phyloP scores from a whole-genome alignment of 2,329 filamentous ascomycete genomes.

The Penicillium glabrum region DNA sequence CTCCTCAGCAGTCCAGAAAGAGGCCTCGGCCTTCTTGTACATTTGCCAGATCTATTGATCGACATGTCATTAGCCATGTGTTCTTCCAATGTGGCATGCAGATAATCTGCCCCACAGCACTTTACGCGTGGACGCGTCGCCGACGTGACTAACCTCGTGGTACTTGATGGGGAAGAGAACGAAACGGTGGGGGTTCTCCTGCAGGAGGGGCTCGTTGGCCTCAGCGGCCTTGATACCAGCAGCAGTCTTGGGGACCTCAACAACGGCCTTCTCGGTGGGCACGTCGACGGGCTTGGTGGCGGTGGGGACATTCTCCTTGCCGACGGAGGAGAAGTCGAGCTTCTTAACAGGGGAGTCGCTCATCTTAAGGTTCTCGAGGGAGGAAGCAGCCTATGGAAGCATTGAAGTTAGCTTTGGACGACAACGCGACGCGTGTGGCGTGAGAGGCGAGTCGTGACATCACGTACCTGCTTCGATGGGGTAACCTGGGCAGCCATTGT shows the following conservation, averaged over 20 bases:
- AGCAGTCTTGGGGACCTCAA: conserved; percentile 45
- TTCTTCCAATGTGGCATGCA: conserved; percentile 3
- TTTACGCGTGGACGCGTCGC: conserved; percentile 66
- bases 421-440: conserved; percentile 32
- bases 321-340: conserved; percentile 69
- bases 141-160: conserved; percentile 79
- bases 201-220: conserved; percentile 82
- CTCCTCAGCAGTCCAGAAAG: conserved; percentile 99
- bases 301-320: conserved; percentile 77
- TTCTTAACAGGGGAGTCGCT: conserved; percentile 85
- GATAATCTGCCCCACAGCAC: conserved; percentile 40
- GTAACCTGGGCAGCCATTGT: conserved; percentile 75
- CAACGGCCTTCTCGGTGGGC: conserved; percentile 56
- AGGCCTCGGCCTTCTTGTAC: conserved; percentile 99
- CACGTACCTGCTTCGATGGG: conserved; percentile 69
- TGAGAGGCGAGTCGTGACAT: conserved; percentile 38
- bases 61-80: conserved; percentile 11
- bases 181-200: conserved; percentile 94
- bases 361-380: conserved; percentile 87
- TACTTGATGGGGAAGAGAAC: conserved; percentile 99
- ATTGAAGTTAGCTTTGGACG: conserved; percentile 39
- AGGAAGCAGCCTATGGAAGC: conserved; percentile 70
- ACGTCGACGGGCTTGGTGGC: conserved; percentile 53
- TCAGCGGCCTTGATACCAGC: conserved; percentile 66
- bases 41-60: conserved; percentile 89